phyloP scores from a whole-genome alignment of 2,329 filamentous ascomycete genomes.

The Trichophyton rubrum region DNA sequence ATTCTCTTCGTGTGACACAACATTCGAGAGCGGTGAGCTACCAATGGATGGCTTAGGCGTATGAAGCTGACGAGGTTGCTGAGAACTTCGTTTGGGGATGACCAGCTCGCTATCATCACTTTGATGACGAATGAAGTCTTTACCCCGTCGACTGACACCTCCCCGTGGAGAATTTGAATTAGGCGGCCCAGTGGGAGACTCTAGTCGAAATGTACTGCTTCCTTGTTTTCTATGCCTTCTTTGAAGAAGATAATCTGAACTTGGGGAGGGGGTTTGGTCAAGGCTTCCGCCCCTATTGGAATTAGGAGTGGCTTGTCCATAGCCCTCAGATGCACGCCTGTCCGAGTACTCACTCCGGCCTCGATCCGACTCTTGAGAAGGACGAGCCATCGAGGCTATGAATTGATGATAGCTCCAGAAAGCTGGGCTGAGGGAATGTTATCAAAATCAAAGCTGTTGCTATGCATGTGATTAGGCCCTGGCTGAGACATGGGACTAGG shows the following conservation, averaged over 20 bases:
- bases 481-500: background rate
- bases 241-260: background rate
- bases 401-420: background rate
- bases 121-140: background rate
- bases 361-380: background rate
- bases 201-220: constrained; percentile 13
- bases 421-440: background rate
- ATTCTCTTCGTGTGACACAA: background rate
- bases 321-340: background rate
- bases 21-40: constrained; percentile 2
- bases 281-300: background rate
- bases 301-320: background rate
- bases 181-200: background rate
- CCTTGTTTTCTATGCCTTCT: constrained; percentile 9
- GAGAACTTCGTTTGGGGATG: background rate
- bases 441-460: background rate
- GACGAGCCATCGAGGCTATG: background rate
- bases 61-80: background rate
- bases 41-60: background rate
- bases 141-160: background rate
- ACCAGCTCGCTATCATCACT: background rate
- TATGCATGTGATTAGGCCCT: background rate
- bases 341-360: background rate
- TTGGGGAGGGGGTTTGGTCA: background rate
- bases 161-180: background rate